Base-by-base conservation (phyloP, 2,329 filamentous ascomycete genomes). In the Venturia aucupariae region DNA sequence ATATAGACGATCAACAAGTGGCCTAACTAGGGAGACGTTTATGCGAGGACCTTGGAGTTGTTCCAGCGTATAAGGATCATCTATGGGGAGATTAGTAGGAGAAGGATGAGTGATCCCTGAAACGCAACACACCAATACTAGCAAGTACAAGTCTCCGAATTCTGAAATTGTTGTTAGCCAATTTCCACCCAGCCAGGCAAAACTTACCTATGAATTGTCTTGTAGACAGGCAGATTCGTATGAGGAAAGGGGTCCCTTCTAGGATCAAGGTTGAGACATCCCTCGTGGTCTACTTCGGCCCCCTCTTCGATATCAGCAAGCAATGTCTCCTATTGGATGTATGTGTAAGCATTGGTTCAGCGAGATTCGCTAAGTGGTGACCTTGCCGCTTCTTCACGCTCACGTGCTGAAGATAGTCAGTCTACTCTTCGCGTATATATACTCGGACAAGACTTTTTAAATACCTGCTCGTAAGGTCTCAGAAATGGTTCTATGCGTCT, bases 1-100 rank as follows among this genome's bases (percentile, higher is more conserved):
- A 72, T 91, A 94, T 10, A 93, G 82, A 72, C 90, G 88, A 72
- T 94, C 89, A n/a, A 94, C 89, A 32, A 94, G 77, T 0, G 90
- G 90, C 65, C 90, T 84, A 24, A 94, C 86, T 55, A 94, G 87
- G 1, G 88, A 82, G 61, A 90, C 83, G 72, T 94, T 94, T 80
- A 94, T 91, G 65, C 90, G 84, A 64, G 91, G 87, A 73, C 91
- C 89, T 70, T 87, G 84, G 67, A 95, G 79, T 78, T 94, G 90
- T 69, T 92, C 88, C 64, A 89, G 78, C 65, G 85, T 90, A 71
- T 86, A 86, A 30, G 84, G 83, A 72, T 86, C 84, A 73, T 86
- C 84, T 82, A 68, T 55, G 60, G 17, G 19, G 30, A n/a, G 15
- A 57, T 57, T 35, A 57, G 51, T 27, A 15, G 51, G 17, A 32